Percentiles rank a stretch among this genome's conserved stretches.
Evolutionary conservation across 352 stramenopile genomes (phyloP).

Genomic region (Phytophthora agathidicida): DNA sequence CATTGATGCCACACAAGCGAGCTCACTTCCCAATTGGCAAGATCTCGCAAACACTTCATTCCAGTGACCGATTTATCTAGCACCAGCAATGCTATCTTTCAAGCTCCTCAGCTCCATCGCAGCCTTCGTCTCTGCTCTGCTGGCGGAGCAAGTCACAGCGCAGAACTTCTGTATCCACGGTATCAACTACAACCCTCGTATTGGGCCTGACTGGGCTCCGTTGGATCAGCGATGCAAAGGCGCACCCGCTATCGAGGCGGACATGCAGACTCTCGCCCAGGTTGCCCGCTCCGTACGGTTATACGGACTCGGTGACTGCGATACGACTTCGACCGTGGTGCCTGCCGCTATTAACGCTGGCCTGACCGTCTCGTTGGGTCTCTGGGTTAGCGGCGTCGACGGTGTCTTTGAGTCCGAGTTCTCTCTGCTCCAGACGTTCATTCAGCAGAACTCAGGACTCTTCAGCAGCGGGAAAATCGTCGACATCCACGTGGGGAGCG

Average conservation of each 20-base stretch:
- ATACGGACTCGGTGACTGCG: slow-evolving; percentile 68
- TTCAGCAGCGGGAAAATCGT: slow-evolving; percentile 41
- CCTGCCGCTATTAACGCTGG: slow-evolving; percentile 50
- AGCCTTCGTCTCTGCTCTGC: slow-evolving; percentile 12
- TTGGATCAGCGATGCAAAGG: slow-evolving; percentile 54
- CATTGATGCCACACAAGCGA: not conserved
- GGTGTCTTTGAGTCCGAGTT: slow-evolving; percentile 52
- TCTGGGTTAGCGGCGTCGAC: slow-evolving; percentile 61
- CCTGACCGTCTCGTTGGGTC: slow-evolving; percentile 58
- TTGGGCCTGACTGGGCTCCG: slow-evolving; percentile 55
- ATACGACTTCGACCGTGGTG: slow-evolving; percentile 48
- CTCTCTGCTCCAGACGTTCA: slow-evolving; percentile 36
- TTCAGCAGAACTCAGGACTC: slow-evolving; percentile 26
- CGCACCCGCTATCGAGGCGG: slow-evolving; percentile 37
- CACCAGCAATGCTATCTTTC: slow-evolving; percentile 30
- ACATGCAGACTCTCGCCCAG: slow-evolving; percentile 48
- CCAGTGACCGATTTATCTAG: slow-evolving; percentile 9
- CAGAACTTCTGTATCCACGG: slow-evolving; percentile 52
- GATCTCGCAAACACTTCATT: slow-evolving; percentile 13
- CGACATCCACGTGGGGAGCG: slow-evolving; percentile 71
- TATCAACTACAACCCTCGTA: slow-evolving; percentile 77
- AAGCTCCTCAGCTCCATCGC: slow-evolving; percentile 20
- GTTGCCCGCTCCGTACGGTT: slow-evolving; percentile 56
- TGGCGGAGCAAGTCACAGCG: not conserved
- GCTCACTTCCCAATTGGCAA: slow-evolving; percentile 30